Evolutionary conservation across 495 filamentous ascomycete genomes (phyloP).

Genomic region (Neurospora sp.): DNA sequence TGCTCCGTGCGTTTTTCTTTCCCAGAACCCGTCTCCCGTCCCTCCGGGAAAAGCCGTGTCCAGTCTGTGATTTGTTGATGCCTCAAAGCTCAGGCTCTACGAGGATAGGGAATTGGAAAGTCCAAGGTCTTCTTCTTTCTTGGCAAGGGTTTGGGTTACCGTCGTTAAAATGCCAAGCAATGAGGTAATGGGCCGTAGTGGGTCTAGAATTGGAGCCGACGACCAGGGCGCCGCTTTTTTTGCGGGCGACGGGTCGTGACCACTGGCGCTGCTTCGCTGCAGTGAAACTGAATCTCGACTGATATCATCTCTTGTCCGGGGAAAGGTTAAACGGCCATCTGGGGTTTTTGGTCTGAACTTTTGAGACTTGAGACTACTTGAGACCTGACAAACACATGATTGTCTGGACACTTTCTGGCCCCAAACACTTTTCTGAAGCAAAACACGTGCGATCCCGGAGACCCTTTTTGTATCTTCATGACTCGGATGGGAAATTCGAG

Average conservation of each 20-base stretch:
- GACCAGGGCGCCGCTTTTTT: not conserved
- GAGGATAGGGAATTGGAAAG: not conserved
- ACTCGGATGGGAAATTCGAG: not conserved
- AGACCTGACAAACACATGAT: not conserved
- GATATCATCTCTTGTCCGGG: not conserved
- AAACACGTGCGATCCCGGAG: not conserved
- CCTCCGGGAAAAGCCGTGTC: not conserved
- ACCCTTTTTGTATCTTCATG: not conserved
- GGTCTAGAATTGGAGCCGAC: not conserved
- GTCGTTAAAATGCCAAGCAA: not conserved
- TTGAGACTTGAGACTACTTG: not conserved
- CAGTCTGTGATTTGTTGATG: not conserved
- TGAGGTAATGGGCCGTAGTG: conserved; percentile 6
- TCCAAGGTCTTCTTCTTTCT: not conserved
- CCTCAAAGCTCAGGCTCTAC: not conserved
- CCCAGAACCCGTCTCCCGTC: not conserved
- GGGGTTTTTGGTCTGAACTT: not conserved
- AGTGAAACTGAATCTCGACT: not conserved
- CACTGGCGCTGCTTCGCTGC: not conserved
- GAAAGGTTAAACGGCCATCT: not conserved
- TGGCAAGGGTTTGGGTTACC: not conserved
- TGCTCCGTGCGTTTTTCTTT: not conserved
- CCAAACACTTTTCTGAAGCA: not conserved
- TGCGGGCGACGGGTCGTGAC: not conserved
- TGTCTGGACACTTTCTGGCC: not conserved